phyloP scores from a whole-genome alignment of 805 yeast species.

The Candida maltosa region DNA sequence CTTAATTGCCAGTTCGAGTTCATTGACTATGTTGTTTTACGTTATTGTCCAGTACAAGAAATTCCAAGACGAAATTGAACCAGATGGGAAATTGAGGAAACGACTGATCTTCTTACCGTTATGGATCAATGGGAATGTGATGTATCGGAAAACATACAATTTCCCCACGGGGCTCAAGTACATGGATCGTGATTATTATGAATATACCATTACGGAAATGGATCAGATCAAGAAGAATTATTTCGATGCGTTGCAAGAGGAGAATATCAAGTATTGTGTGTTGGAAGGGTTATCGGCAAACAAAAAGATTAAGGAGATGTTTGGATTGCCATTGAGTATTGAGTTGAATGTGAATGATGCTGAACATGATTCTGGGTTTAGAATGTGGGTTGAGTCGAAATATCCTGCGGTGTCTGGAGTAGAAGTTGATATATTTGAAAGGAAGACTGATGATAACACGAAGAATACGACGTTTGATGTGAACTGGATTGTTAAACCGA shows the following conservation, averaged over 20 bases:
- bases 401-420: constrained; percentile 30
- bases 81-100: background rate
- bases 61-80: constrained; percentile 8
- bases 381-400: constrained; percentile 30
- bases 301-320: constrained; percentile 19
- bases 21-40: constrained; percentile 22
- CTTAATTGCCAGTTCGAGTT: constrained; percentile 16
- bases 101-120: constrained; percentile 19
- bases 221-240: constrained; percentile 13
- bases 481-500: constrained; percentile 26
- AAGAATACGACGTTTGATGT: constrained; percentile 3
- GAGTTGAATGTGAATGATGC: too few relatives aligned
- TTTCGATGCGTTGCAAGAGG: constrained; percentile 13
- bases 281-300: constrained; percentile 21
- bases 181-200: constrained; percentile 19
- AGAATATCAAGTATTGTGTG: constrained; percentile 23
- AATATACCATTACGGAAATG: constrained; percentile 13
- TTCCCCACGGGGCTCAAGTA: constrained; percentile 25
- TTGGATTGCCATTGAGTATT: constrained; percentile 25
- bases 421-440: constrained; percentile 10
- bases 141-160: constrained; percentile 15
- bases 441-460: background rate
- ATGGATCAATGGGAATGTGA: constrained; percentile 24
- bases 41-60: constrained; percentile 15
- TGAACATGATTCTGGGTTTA: constrained; percentile 10